Evolutionary conservation across 805 yeast genomes (phyloP).

Genomic region (Brettanomyces custersianus): DNA sequence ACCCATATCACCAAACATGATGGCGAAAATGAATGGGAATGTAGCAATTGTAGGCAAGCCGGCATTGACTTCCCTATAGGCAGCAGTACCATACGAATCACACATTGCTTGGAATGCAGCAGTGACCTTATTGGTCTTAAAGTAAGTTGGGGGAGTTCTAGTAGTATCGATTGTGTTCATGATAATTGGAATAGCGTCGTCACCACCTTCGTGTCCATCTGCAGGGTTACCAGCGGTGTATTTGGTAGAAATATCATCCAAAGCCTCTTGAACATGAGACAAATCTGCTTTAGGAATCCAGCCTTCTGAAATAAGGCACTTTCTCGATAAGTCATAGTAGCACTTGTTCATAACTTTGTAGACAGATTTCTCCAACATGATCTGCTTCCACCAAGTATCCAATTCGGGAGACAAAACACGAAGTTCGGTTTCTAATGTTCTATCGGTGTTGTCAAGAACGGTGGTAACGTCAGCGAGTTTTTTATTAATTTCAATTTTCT

Average conservation of each 20-base stretch:
- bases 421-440: constrained; percentile 55
- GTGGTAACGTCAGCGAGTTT: constrained; percentile 44
- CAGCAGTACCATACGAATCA: constrained; percentile 92
- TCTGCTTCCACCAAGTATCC: constrained; percentile 45
- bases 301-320: constrained; percentile 63
- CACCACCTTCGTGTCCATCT: constrained; percentile 8
- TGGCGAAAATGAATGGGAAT: constrained; percentile 97
- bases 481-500: constrained; percentile 34
- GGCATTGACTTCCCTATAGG: constrained; percentile 92
- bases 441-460: constrained; percentile 38
- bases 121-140: constrained; percentile 90
- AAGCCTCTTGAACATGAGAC: constrained; percentile 31
- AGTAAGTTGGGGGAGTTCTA: constrained; percentile 89
- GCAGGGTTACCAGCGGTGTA: constrained; percentile 12
- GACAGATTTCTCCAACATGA: constrained; percentile 49
- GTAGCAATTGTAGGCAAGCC: constrained; percentile 92
- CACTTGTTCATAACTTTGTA: constrained; percentile 55
- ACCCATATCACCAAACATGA: constrained; percentile 98
- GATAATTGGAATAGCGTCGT: constrained; percentile 24
- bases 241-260: constrained; percentile 30
- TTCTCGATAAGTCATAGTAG: constrained; percentile 58
- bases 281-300: constrained; percentile 61
- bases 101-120: constrained; percentile 87
- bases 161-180: constrained; percentile 60
- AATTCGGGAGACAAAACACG: constrained; percentile 56